phyloP scores from a whole-genome alignment of 768 basidiomycete genomes.

The Tylopilus felleus region DNA sequence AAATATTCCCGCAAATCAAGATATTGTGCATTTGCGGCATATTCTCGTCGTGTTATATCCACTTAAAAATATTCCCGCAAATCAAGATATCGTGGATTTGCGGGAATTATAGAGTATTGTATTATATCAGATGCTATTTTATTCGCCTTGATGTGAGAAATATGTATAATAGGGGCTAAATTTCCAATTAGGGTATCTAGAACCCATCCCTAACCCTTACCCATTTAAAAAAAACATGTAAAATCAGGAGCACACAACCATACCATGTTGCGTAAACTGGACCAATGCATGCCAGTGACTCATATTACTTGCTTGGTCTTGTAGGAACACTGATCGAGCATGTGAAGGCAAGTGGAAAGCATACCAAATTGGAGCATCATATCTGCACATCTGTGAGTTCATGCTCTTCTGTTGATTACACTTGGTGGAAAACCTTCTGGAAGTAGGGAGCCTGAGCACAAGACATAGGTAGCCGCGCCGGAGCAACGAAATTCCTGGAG shows the following conservation, averaged over 20 bases:
- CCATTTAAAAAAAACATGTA: no score
- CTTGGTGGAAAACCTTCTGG: conserved; percentile 16
- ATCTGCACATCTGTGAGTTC: conserved; percentile 6
- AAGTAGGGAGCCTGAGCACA: conserved; percentile 28
- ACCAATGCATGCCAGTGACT: conserved; percentile 13
- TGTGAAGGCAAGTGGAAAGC: conserved; percentile 16
- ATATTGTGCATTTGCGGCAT: no score
- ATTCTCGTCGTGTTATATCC: no score
- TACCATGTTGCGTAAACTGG: conserved; percentile 20
- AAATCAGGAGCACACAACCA: neutral
- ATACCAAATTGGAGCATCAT: conserved; percentile 15
- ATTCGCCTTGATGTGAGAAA: no score
- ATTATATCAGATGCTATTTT: no score
- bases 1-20: no score
- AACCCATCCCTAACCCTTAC: no score
- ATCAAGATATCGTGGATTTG: no score
- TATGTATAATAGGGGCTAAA: no score
- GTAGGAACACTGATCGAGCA: conserved; percentile 19
- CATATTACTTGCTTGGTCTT: conserved; percentile 16
- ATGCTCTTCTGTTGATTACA: neutral
- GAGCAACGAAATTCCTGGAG: conserved; percentile 31
- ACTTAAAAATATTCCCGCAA: no score
- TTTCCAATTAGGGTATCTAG: no score
- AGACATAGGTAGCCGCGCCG: conserved; percentile 23
- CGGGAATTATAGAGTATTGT: no score